A percentile compares a stretch with the other conserved stretches of the same genome.
Evolutionary conservation across 2,329 filamentous ascomycete genomes (phyloP).

Genomic region (Pseudogymnoascus sp.): DNA sequence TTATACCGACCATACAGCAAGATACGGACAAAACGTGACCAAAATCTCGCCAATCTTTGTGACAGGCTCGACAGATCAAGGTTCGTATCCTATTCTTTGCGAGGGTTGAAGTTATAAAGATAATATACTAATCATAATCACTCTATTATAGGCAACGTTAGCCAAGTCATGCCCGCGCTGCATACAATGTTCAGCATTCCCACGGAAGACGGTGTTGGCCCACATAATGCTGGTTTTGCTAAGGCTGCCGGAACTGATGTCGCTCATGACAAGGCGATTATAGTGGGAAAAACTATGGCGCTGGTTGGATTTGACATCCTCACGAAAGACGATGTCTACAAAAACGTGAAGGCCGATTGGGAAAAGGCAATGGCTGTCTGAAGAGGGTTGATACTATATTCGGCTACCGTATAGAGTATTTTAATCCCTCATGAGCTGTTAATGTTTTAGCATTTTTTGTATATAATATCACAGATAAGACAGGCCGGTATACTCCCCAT

Average conservation of each 20-base stretch:
- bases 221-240: constrained; percentile 48
- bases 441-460: background rate
- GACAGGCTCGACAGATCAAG: constrained; percentile 41
- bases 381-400: background rate
- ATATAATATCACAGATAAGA: background rate
- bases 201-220: constrained; percentile 39
- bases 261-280: constrained; percentile 40
- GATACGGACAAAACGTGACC: constrained; percentile 31
- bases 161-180: constrained; percentile 49
- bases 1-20: constrained; percentile 41
- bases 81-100: constrained; percentile 40
- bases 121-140: background rate
- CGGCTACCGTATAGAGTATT: background rate
- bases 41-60: constrained; percentile 35
- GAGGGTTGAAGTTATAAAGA: background rate
- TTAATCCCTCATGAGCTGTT: background rate
- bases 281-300: constrained; percentile 42
- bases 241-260: constrained; percentile 41
- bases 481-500: too few species aligned
- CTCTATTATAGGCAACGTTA: constrained; percentile 44
- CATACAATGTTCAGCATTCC: constrained; percentile 45
- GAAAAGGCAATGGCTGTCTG: constrained; percentile 15
- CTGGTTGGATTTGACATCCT: constrained; percentile 43
- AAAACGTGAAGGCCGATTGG: constrained; percentile 37
- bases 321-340: constrained; percentile 35